Conservation (phyloP, 371 early-diverging fungal species). For the Umbelopsis sp. region DNA sequence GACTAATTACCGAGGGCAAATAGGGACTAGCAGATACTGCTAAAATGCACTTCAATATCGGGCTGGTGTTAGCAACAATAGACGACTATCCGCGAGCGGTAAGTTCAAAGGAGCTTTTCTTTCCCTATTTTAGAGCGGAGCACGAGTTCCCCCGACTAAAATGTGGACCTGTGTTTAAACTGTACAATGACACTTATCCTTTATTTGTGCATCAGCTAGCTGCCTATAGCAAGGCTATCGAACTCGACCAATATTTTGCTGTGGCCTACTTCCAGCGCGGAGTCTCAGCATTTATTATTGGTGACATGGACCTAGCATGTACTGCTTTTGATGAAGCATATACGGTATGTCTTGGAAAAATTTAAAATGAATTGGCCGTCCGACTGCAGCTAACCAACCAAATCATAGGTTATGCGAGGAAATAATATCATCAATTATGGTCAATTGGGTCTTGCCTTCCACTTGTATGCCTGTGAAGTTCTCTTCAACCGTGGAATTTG, state of each 20-base stretch:
- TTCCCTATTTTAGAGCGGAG: background rate
- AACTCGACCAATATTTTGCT: constrained; percentile 86
- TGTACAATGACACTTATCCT: constrained; percentile 15
- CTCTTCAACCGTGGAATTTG: constrained; percentile 92
- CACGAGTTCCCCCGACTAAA: constrained; percentile 7
- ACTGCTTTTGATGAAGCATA: constrained; percentile 76
- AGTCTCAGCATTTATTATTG: constrained; percentile 73
- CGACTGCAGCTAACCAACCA: background rate
- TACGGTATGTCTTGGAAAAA: constrained; percentile 38
- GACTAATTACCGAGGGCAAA: background rate
- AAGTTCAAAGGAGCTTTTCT: constrained; percentile 32
- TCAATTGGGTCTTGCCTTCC: constrained; percentile 89
- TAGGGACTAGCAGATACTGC: constrained; percentile 81
- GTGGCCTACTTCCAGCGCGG: constrained; percentile 93
- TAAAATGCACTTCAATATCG: constrained; percentile 89
- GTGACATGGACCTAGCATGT: constrained; percentile 63
- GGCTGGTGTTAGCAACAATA: constrained; percentile 66
- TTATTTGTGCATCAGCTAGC: constrained; percentile 53
- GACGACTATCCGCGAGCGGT: constrained; percentile 74
- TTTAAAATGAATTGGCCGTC: background rate
- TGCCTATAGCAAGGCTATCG: constrained; percentile 75
- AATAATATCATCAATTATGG: constrained; percentile 92
- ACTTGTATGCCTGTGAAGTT: constrained; percentile 87
- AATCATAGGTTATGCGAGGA: constrained; percentile 67
- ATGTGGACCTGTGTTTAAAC: background rate